Conservation (phyloP, 139 green algal species). For the Chlorella ohadii region DNA sequence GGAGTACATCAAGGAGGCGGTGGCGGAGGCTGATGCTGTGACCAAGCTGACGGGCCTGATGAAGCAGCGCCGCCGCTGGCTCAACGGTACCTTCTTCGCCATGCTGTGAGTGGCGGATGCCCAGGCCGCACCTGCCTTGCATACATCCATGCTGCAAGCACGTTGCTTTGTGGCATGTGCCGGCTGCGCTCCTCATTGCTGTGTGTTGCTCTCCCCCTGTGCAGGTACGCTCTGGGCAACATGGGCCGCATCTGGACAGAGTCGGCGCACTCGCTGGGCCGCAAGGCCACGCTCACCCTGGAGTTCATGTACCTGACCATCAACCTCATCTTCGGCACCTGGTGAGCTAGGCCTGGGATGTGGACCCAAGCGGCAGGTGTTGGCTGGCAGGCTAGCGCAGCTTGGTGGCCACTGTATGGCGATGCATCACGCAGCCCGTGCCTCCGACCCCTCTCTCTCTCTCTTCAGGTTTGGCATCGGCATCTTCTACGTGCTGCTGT, state of each 20-base stretch:
- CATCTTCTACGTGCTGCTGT: conserved; percentile 52
- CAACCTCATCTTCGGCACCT: conserved; percentile 37
- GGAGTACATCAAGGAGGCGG: conserved; percentile 56
- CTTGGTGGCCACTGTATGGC: too few relatives aligned
- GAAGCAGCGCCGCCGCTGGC: conserved; percentile 56
- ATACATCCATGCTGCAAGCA: too few relatives aligned
- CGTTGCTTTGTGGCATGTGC: too few relatives aligned
- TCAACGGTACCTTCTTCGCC: conserved; percentile 59
- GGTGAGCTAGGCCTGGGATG: too few relatives aligned
- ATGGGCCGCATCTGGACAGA: conserved; percentile 53
- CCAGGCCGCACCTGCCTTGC: too few relatives aligned
- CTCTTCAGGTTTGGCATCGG: conserved; percentile 46
- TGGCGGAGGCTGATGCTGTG: conserved; percentile 52
- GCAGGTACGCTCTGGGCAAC: conserved; percentile 50
- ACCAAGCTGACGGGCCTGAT: conserved; percentile 51
- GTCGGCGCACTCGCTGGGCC: conserved; percentile 30
- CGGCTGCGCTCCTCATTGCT: too few relatives aligned
- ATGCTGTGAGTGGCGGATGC: conserved; percentile 32
- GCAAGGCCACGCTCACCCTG: conserved; percentile 18
- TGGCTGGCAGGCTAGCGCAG: too few relatives aligned
- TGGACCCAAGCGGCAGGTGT: too few relatives aligned
- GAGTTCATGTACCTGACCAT: conserved; percentile 40
- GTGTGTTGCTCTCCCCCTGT: too few relatives aligned
- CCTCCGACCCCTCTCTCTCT: too few relatives aligned
- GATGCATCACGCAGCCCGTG: too few relatives aligned